Base-by-base conservation (phyloP, 768 basidiomycete species). In the Amylocystis lapponica region DNA sequence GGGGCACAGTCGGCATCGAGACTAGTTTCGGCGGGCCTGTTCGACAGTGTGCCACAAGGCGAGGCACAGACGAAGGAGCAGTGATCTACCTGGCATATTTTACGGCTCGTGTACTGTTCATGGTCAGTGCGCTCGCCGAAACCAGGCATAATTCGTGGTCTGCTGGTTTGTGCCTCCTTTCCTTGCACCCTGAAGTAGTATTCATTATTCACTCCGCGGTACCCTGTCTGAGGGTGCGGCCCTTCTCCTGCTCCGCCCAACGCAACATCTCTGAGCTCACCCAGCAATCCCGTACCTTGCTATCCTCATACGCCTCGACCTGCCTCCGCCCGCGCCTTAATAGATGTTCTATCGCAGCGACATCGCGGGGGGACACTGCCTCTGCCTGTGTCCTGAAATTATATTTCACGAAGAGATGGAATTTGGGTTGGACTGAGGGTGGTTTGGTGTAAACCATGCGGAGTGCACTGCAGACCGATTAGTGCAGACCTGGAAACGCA, bases 401-500 rank as follows among this genome's bases (percentile, higher is more conserved):
- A 59, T 83, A 81, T 46, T 79, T 83, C 25, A 86, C 68, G 57
- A 77, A 76, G 35, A 86, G 71, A 19, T 67, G 66, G 61, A 90
- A 91, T 51, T 79, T 86, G 27, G 74, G 66, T 38, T 72, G 83
- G 1, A 79, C 66, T 6, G 62, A 48, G 1, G 63, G 58, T 6
- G 88, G 85, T 64, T 91, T 91, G 14, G 74, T 71, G 40, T 67
- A 72, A 14, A 79, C 76, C 74, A 88, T 83, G 16, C 87, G 83
- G 30, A 91, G 72, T 22, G 86, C 86, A 26, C 88, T 91, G 50
- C 11, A 27, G 41, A 8, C 14, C 34, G 39, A 13, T 13, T 8
- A 4, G 26, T 16, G 30, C 6, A n/a, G 21, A 11, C 10, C 25
- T 31, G 20, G 21, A n/a, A 14, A 12, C 21, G 17, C n/a, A 22